phyloP scores from a whole-genome alignment of 257 asterid species.

The Capsicum chinense region DNA sequence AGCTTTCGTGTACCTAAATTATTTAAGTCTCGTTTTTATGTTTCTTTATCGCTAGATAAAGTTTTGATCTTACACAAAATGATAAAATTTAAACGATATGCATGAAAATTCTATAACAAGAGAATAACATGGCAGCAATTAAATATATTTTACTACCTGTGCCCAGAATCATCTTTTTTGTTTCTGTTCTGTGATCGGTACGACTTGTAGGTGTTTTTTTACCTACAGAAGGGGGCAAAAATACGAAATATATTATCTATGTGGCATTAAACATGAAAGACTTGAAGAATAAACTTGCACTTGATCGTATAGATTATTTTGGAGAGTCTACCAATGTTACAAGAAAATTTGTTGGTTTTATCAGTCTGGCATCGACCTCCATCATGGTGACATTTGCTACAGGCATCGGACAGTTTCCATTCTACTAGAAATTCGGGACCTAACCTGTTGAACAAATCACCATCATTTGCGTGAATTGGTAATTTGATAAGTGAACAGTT shows the following conservation, averaged over 20 bases:
- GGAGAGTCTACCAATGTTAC: neutral
- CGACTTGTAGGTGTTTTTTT: neutral
- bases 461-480: neutral
- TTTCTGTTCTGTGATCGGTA: neutral
- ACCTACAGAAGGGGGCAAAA: neutral
- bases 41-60: neutral
- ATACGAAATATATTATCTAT: neutral
- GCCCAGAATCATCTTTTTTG: neutral
- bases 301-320: neutral
- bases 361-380: neutral
- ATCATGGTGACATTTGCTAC: neutral
- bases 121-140: slow-evolving; percentile 12
- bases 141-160: slow-evolving; percentile 15
- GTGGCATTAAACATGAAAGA: neutral
- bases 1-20: too few species aligned
- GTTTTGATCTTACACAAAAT: neutral
- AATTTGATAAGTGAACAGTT: neutral
- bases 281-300: neutral
- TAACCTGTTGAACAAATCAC: neutral
- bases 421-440: neutral
- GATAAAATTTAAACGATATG: neutral
- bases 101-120: neutral
- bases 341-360: neutral
- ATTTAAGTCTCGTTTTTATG: neutral
- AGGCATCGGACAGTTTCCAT: neutral